Evolutionary conservation across 2,329 filamentous ascomycete genomes (phyloP).

Genomic region (Neophaeococcomyces mojaviensis): DNA sequence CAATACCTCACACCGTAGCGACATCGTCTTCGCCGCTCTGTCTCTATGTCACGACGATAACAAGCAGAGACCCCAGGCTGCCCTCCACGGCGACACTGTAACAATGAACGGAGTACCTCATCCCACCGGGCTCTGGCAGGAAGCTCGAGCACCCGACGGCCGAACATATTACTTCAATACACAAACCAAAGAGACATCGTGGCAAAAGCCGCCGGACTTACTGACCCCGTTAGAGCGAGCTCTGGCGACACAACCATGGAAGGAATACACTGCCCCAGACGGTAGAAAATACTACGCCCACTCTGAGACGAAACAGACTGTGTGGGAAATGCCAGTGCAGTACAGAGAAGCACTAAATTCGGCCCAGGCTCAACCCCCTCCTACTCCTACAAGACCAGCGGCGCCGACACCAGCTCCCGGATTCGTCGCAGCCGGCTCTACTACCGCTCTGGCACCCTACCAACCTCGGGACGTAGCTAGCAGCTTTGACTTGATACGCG

Average conservation of each 20-base stretch:
- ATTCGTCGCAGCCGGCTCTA: slow-evolving; percentile 52
- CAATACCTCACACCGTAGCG: too few relatives aligned
- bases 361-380: slow-evolving; percentile 33
- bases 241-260: slow-evolving; percentile 78
- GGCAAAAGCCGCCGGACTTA: slow-evolving; percentile 86
- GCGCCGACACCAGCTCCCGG: slow-evolving; percentile 37
- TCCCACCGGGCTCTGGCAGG: slow-evolving; percentile 62
- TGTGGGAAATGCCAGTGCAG: slow-evolving; percentile 85
- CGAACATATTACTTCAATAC: slow-evolving; percentile 87
- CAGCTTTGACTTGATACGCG: slow-evolving; percentile 41
- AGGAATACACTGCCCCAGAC: slow-evolving; percentile 78
- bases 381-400: slow-evolving; percentile 29
- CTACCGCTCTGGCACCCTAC: slow-evolving; percentile 35
- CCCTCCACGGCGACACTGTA: not conserved
- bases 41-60: too few relatives aligned
- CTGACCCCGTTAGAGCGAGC: slow-evolving; percentile 78
- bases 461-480: slow-evolving; percentile 45
- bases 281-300: slow-evolving; percentile 96
- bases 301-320: slow-evolving; percentile 81
- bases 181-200: slow-evolving; percentile 79
- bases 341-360: slow-evolving; percentile 69
- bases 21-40: too few relatives aligned
- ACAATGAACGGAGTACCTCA: slow-evolving; percentile 53
- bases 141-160: slow-evolving; percentile 73
- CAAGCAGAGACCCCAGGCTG: too few relatives aligned